Base-by-base conservation (phyloP, 495 filamentous ascomycete species). In the Glarea lozoyensis region DNA sequence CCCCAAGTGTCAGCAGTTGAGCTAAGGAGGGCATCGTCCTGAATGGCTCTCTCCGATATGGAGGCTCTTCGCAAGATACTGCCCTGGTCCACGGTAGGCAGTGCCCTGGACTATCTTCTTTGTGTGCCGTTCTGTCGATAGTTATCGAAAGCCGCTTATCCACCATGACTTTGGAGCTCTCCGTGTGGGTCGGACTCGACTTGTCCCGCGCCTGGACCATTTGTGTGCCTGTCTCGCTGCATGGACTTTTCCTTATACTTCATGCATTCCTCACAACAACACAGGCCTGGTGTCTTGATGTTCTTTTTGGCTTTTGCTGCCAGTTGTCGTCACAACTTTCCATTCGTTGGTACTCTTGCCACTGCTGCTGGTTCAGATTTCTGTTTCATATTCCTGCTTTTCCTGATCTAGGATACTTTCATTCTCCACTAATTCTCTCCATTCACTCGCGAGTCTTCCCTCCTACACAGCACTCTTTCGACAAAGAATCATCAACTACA, bases 311-410 rank as follows among this genome's bases (percentile, higher is more conserved):
- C 31, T 40, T 48, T 43, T 50, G 45, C 45, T 50, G 42, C 38
- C 40, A 45, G 41, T 55, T 49, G 40, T 43, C 24, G 37, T 42
- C 42, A 39, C 45, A 29, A 49, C 48, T 40, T 46, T 56, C 42
- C 34, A 34, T 46, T 56, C 33, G 37, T 47, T 49, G 41, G 43
- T 37, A 23, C 43, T 37, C 44, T 40, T 42, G 37, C 40, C 31
- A 41, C 33, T 38, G 41, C 53, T 55, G 53, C 53, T 56, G 53
- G 53, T 30, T 56, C 53, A 56, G 53, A 49, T 50, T 41, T 25
- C 35, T 36, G 53, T 48, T 52, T 50, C 46, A 46, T 46, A 22
- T 43, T 48, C 3, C 44, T 42, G 43, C 30, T 49, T 41, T 34
- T 48, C 47, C 49, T 42, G 36, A 44, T 49, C 53, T 50, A 49